Base-by-base conservation (phyloP, 257 asterid genomes). In the Rauvolfia tetraphylla region DNA sequence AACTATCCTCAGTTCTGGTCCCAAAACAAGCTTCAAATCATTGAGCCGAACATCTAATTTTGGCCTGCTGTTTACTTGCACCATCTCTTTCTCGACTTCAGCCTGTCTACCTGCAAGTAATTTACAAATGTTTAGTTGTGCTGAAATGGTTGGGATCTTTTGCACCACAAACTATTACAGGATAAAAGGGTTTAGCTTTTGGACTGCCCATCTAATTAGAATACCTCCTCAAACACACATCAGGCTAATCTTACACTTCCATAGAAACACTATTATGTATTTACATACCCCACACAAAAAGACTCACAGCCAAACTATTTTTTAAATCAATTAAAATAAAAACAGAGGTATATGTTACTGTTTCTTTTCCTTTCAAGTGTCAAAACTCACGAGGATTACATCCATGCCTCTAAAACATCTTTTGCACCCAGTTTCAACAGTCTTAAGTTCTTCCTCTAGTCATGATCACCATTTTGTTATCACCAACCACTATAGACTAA, bases 1-100 rank as follows among this genome's bases (percentile, higher is more conserved):
- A 68, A 85, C 90, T 63, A 95, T 93, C 88, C 92, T 91, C 86
- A 93, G 83, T 79, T 95, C 97, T 78, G 98, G 99, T 76, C 99
- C 99, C 59, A 95, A 89, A 85, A 85, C 86, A 85, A 93, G 83
- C 87, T 87, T 91, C 71, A 95, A 81, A 85, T 95, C 98, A 22
- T 87, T 82, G 36, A 95, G 94, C 80, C 93, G 92, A 79, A 93
- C 82, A 78, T 95, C 98, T 76, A 95, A 76, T 73, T 91, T 90
- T 56, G 98, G 98, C 83, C 88, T 92, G 75, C 88, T 93, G 77
- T 86, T 88, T 75, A 87, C 90, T 79, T 78, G 88, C 86, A 86
- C 90, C 84, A 79, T 91, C 79, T 87, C 94, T 84, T 95, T 93
- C 84, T 89, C 96, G 82, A 78, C 91, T 84, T 92, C 96, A 84